Conservation (phyloP, 1,284 basidiomycete genomes). For the Ustilago sp. region DNA sequence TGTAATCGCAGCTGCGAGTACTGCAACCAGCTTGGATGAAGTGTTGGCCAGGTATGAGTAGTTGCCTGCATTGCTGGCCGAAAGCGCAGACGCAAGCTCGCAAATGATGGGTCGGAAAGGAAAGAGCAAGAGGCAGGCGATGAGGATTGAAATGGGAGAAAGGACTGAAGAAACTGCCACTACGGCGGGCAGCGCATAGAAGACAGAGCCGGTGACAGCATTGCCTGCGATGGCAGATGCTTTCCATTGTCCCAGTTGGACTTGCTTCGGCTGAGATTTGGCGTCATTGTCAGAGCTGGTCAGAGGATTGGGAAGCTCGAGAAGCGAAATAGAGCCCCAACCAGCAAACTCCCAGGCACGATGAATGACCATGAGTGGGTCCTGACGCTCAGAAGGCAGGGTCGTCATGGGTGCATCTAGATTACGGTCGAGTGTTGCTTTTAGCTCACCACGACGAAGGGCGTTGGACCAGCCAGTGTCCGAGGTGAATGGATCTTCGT, state of each 20-base stretch:
- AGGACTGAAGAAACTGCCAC: constrained; percentile 49
- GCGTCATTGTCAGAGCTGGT: neutral
- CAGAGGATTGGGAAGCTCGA: constrained; percentile 39
- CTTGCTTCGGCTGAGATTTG: neutral
- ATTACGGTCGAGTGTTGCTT: constrained; percentile 8
- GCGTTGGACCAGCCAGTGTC: constrained; percentile 26
- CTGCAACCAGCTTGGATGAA: constrained; percentile 43
- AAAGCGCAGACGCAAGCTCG: constrained; percentile 53
- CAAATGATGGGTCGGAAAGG: constrained; percentile 59
- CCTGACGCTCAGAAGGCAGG: constrained; percentile 35
- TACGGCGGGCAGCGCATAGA: constrained; percentile 60
- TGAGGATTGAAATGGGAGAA: constrained; percentile 55
- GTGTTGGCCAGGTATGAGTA: constrained; percentile 57
- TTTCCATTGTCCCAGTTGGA: constrained; percentile 52
- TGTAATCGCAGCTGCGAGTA: constrained; percentile 53
- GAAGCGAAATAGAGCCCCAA: constrained; percentile 59
- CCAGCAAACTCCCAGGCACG: constrained; percentile 59
- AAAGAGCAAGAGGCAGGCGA: constrained; percentile 53
- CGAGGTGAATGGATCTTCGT: constrained; percentile 19
- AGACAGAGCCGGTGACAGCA: constrained; percentile 57
- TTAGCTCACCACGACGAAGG: constrained; percentile 38
- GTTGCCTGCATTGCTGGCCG: constrained; percentile 47
- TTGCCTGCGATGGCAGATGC: constrained; percentile 57
- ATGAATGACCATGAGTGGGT: constrained; percentile 47
- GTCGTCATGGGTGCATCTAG: constrained; percentile 23